phyloP scores from a whole-genome alignment of 2,329 filamentous ascomycete genomes.

The Exophiala lecanii-corni region DNA sequence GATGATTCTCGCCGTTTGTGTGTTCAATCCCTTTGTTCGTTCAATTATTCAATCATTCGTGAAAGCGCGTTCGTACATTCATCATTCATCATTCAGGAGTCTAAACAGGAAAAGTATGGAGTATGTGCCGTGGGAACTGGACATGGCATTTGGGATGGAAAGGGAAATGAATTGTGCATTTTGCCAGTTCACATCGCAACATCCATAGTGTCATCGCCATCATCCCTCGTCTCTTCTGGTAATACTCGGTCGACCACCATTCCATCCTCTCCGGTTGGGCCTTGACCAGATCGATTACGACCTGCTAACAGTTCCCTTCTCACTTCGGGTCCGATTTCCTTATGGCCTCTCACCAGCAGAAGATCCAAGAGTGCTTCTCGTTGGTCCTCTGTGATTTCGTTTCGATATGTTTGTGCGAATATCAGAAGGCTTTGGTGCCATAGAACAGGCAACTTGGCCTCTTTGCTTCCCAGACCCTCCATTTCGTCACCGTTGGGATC shows the following conservation, averaged over 20 bases:
- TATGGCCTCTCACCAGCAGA: constrained; percentile 77
- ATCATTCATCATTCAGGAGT: too few species aligned
- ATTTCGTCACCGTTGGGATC: constrained; percentile 54
- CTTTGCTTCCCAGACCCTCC: constrained; percentile 50
- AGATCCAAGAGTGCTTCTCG: constrained; percentile 85
- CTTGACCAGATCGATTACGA: constrained; percentile 75
- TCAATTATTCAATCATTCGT: too few species aligned
- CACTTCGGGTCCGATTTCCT: constrained; percentile 84
- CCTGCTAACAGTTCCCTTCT: constrained; percentile 83
- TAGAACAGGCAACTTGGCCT: constrained; percentile 73
- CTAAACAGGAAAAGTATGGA: too few species aligned
- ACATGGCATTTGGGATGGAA: too few species aligned
- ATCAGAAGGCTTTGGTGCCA: constrained; percentile 93
- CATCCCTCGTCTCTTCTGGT: constrained; percentile 60
- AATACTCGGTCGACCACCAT: constrained; percentile 64
- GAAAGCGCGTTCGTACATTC: too few species aligned
- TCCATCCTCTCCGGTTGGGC: constrained; percentile 34
- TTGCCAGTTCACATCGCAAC: too few species aligned
- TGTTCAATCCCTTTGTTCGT: too few species aligned
- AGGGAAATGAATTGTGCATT: too few species aligned
- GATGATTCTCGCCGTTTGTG: too few species aligned
- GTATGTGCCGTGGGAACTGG: too few species aligned
- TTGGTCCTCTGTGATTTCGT: constrained; percentile 94
- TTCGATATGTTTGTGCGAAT: constrained; percentile 90
- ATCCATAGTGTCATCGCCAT: constrained; percentile 27